A percentile compares a stretch with the other conserved stretches of the same genome.
These are phyloP conservation scores for Cymodocea nodosa DNA, from an alignment of 116 monocot species.

Conservation along the genomic window DNA sequence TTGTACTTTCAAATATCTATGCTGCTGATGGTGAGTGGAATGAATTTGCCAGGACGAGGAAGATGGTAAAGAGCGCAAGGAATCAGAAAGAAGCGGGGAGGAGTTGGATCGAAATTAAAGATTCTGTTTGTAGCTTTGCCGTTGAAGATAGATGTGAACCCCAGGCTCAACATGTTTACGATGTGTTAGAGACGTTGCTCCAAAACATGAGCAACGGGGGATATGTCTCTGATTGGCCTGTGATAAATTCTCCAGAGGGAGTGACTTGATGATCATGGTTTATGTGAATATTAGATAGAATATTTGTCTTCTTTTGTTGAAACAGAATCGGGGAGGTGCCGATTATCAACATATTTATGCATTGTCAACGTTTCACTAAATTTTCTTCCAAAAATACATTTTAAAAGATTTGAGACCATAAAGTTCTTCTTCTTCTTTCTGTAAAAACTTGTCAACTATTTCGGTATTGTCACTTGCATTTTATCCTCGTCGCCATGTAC, in stretches of 20 bases:
- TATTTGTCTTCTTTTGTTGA: too few relatives aligned
- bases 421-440: too few relatives aligned
- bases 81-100: constrained; percentile 47
- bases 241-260: constrained; percentile 7
- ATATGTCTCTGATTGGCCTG: neutral
- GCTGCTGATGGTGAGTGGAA: constrained; percentile 39
- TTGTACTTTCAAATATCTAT: constrained; percentile 45
- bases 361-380: too few relatives aligned
- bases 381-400: too few relatives aligned
- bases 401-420: too few relatives aligned
- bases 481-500: too few relatives aligned
- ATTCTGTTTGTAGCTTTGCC: constrained; percentile 33
- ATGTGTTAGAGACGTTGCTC: constrained; percentile 18
- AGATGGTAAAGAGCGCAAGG: constrained; percentile 20
- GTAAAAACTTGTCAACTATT: too few relatives aligned
- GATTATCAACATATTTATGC: too few relatives aligned
- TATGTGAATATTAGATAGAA: too few relatives aligned
- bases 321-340: too few relatives aligned
- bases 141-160: constrained; percentile 29
- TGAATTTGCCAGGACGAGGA: constrained; percentile 37
- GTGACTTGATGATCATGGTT: neutral
- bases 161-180: constrained; percentile 12
- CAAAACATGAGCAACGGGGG: constrained; percentile 28
- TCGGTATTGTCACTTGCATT: too few relatives aligned
- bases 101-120: constrained; percentile 59